These are phyloP conservation scores for Eruca vesicaria DNA, from an alignment of 441 rosid species.

Conservation along the genomic window DNA sequence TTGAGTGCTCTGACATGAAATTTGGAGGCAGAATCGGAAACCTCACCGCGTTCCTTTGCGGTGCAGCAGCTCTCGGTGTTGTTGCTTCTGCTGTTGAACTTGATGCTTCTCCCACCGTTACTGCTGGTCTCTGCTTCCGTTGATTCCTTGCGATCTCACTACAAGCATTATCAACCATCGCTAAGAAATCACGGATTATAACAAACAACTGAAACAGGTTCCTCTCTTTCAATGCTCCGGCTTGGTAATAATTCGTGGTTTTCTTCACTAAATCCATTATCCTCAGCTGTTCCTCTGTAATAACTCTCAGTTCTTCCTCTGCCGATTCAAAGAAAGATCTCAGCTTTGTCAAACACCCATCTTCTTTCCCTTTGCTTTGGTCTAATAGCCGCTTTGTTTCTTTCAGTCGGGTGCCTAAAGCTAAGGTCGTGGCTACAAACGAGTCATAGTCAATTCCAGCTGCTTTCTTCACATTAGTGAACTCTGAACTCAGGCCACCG, in stretches of 20 bases:
- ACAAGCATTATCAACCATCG: slow-evolving; percentile 77
- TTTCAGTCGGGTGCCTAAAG: slow-evolving; percentile 44
- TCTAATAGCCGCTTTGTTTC: slow-evolving; percentile 48
- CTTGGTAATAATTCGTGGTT: slow-evolving; percentile 84
- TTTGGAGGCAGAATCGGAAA: slow-evolving; percentile 72
- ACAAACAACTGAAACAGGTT: slow-evolving; percentile 62
- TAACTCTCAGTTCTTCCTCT: slow-evolving; percentile 49
- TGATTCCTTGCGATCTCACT: slow-evolving; percentile 64
- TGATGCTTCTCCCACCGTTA: slow-evolving; percentile 31
- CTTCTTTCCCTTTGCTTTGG: slow-evolving; percentile 44
- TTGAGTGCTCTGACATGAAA: slow-evolving; percentile 35
- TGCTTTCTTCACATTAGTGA: slow-evolving; percentile 77
- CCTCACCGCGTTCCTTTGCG: slow-evolving; percentile 46
- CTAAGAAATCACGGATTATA: slow-evolving; percentile 70
- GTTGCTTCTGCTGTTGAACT: slow-evolving; percentile 30
- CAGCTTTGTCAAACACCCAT: slow-evolving; percentile 58
- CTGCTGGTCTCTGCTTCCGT: slow-evolving; percentile 43
- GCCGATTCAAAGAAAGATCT: slow-evolving; percentile 58
- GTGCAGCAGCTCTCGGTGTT: slow-evolving; percentile 27
- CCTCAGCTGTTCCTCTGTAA: slow-evolving; percentile 52
- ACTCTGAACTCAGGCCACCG: slow-evolving; percentile 79
- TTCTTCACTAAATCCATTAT: slow-evolving; percentile 60
- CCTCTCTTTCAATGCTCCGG: slow-evolving; percentile 60
- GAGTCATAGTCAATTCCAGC: slow-evolving; percentile 58
- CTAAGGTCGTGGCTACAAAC: slow-evolving; percentile 48